Conservation (phyloP, 1,284 basidiomycete genomes). For the Xerocomus amazonicus region DNA sequence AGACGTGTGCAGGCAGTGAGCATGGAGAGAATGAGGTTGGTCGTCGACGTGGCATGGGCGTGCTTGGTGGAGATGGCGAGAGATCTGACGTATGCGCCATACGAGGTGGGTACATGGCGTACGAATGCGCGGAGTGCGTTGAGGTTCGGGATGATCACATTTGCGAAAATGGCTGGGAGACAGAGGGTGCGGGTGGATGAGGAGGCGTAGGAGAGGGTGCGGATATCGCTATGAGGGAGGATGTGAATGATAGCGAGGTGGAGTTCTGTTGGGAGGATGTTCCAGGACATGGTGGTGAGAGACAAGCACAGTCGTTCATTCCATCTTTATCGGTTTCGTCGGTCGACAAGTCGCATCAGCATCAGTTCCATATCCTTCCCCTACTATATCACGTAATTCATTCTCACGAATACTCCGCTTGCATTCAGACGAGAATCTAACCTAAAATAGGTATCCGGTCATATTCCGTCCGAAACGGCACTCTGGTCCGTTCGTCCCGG, state of each 20-base stretch:
- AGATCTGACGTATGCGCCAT: constrained; percentile 51
- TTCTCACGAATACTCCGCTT: constrained; percentile 5
- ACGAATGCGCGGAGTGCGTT: constrained; percentile 50
- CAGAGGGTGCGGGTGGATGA: constrained; percentile 50
- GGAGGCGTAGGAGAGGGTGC: constrained; percentile 42
- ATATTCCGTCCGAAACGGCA: constrained; percentile 26
- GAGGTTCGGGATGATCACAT: constrained; percentile 46
- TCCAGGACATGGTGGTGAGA: constrained; percentile 42
- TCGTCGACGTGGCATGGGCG: constrained; percentile 14
- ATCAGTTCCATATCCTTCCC: too few species aligned
- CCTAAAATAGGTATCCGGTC: constrained; percentile 14
- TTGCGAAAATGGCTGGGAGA: constrained; percentile 57
- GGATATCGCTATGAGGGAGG: constrained; percentile 39
- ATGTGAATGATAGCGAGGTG: constrained; percentile 53
- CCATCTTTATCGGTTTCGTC: constrained; percentile 19
- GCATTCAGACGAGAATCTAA: constrained; percentile 17
- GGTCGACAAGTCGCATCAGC: neutral
- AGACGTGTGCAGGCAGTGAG: constrained; percentile 50
- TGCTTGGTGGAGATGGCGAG: constrained; percentile 50
- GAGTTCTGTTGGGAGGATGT: constrained; percentile 60
- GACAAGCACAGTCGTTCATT: neutral
- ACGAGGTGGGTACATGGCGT: constrained; percentile 51
- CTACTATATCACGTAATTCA: neutral
- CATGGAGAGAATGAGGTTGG: constrained; percentile 49
- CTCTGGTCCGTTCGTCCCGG: constrained; percentile 21